Base-by-base conservation (phyloP, 306 rosid genomes). In the Ochetophila trinervis region DNA sequence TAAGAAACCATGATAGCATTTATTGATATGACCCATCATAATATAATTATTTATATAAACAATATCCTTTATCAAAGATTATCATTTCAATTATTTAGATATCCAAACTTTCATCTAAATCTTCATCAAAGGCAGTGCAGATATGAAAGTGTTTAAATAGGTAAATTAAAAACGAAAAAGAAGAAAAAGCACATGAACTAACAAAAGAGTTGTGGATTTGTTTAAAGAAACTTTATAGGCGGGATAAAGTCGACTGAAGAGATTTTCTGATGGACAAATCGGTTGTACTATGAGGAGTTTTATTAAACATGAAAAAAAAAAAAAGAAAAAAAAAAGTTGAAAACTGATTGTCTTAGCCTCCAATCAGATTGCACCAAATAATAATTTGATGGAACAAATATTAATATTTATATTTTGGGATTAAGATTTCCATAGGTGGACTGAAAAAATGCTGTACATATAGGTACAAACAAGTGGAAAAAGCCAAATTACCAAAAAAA, bases 101-200 rank as follows among this genome's bases (percentile, higher is more conserved):
- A 78, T 73, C 66, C 75, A 12, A 72, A 71, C 73, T 75, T 80
- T 65, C 50, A 40, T 69, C 61, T 60, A 66, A 63, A 81, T 86
- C 91, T 79, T 79, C 82, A 68, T 81, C 20, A 78, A 88, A 85
- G 89, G 79, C n/a, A 57, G 86, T 65, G 93, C 51, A 68, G 85
- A 85, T 80, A 67, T 80, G 78, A 73, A 19, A 68, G 30, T 60
- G 40, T 60, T 42, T 40, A 5, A 35, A 61, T 55, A 63, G 76
- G 60, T 65, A 53, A 56, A 73, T 73, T 64, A 17, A 48, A 57
- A 69, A 36, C 66, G 30, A 27, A 65, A 57, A 64, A 57, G 60
- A 50, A 3, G 5, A 9, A 66, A 66, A 4, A 15, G 61, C 44
- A 7, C 44, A 37, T 37, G 8, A 4, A 37, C 44, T 37, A 6